Evolutionary conservation across 441 rosid genomes (phyloP), one percentile per base, ranked within the genome.

Genomic region (Arabidopsis hybrid): DNA sequence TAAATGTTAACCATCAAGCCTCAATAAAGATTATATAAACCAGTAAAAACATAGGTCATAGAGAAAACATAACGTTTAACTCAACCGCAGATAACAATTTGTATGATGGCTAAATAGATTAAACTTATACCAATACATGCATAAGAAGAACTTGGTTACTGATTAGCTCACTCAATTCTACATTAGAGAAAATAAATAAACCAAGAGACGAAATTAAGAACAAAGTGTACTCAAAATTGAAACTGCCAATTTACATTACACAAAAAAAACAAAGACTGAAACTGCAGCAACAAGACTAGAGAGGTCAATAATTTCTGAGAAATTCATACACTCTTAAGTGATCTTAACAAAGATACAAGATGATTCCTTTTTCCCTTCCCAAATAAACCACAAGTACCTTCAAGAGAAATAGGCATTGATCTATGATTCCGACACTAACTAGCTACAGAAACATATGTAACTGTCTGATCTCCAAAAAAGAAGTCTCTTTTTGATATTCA

Each of bases 261-360:
- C 35, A 51, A 26, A 16, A 14, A 11, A 47, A 32, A 16, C 6
- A 65, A 3, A 1, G 1, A 21, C 11, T 12, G 45, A 58, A 40
- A 60, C 31, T 49, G 29, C 74, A 49, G 1, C 31, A 49, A 71
- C 60, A 59, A 70, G 39, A 16, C 29, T 42, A 31, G 11, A 69
- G n/a, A 10, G 8, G 38, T 49, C 26, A 69, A 59, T 52, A 46
- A 18, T 47, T 13, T 43, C 2, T 26, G n/a, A 10, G 11, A 51
- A 53, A 6, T n/a, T 29, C 12, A 39, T 6, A 16, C 21, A 68
- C 5, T 47, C 26, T 46, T 36, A 57, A 69, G 29, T 35, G 46
- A 50, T 14, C 9, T 14, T 11, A 60, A 60, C 4, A 6, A 6
- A 10, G 47, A 47, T 11, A 10, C 52, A 39, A 50, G 32, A 61